phyloP scores from a whole-genome alignment of 352 stramenopile genomes.

The Halophytophthora polymorphica region DNA sequence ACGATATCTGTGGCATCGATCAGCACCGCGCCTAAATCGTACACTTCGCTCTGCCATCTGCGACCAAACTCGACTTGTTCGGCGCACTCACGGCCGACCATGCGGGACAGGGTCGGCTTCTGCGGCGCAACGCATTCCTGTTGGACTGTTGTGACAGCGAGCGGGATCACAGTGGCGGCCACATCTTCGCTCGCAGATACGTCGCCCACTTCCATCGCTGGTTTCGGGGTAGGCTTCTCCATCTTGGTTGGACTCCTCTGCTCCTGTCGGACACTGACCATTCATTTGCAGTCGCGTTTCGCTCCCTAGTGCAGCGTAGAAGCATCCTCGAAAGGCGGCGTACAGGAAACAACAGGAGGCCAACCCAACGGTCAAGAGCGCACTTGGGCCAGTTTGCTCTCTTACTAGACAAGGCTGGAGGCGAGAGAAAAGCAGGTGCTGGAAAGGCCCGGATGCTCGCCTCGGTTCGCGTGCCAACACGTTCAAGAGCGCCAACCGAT shows the following conservation, averaged over 20 bases:
- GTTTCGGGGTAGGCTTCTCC: not conserved
- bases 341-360: too few species aligned
- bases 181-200: not conserved
- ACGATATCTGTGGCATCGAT: not conserved
- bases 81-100: not conserved
- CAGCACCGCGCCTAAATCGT: slow-evolving; percentile 1
- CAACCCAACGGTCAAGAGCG: too few species aligned
- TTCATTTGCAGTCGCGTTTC: not conserved
- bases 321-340: too few species aligned
- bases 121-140: not conserved
- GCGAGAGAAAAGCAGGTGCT: too few species aligned
- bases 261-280: not conserved
- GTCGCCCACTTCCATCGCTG: not conserved
- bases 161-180: not conserved
- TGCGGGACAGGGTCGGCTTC: not conserved
- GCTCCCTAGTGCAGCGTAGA: not conserved
- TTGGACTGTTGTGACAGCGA: not conserved
- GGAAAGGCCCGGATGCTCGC: too few species aligned
- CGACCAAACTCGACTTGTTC: slow-evolving; percentile 1
- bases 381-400: too few species aligned
- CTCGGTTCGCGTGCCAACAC: too few species aligned
- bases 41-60: slow-evolving; percentile 3
- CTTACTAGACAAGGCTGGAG: too few species aligned
- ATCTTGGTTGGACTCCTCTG: not conserved
- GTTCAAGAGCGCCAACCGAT: too few species aligned